Evolutionary conservation across 768 basidiomycete genomes (phyloP), one percentile per base, ranked within the genome.

Genomic region (Podaxis sp.): DNA sequence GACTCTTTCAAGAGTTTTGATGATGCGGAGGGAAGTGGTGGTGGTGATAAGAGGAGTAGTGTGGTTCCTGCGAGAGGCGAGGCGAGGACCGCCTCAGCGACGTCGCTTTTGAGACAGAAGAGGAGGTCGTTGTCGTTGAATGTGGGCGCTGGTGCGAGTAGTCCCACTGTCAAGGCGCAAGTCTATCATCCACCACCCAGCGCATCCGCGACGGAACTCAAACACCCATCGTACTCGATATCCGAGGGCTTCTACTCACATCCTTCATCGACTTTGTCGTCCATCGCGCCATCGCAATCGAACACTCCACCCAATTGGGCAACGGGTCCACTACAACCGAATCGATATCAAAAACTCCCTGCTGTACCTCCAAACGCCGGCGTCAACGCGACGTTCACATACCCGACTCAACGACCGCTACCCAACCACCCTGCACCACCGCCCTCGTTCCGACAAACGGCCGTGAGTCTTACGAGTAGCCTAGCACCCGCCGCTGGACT

Each of bases 401-500:
- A 62, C 20, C 60, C 60, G 12, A 55, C 53, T 33, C 64, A 52
- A 44, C 66, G 58, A 37, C 59, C 56, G 15, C 49, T 58, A 6
- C 46, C 48, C 6, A 49, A 52, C 46, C 64, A 58, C 8, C 70
- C 60, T 17, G 20, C 67, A 67, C 72, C 62, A 64, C 72, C 67
- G 69, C 75, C 62, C 68, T 67, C 58, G 60, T 57, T 62, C 70
- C 26, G 70, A 74, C 48, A 73, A 68, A 86, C 88, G n/a, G 83
- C 90, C 17, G 81, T 91, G 65, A 91, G 89, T 67, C 86, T 92
- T 77, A 84, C 88, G 2, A 81, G 80, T 41, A 82, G 86, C 46
- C 80, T 90, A 53, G 86, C 86, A 2, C 88, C 89, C 28, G 88
- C 87, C 22, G 88, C 89, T 17, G 90, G 89, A 8, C 79, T 90